Conservation (phyloP, 768 basidiomycete genomes). For the Candolleomyces aberdarensis region DNA sequence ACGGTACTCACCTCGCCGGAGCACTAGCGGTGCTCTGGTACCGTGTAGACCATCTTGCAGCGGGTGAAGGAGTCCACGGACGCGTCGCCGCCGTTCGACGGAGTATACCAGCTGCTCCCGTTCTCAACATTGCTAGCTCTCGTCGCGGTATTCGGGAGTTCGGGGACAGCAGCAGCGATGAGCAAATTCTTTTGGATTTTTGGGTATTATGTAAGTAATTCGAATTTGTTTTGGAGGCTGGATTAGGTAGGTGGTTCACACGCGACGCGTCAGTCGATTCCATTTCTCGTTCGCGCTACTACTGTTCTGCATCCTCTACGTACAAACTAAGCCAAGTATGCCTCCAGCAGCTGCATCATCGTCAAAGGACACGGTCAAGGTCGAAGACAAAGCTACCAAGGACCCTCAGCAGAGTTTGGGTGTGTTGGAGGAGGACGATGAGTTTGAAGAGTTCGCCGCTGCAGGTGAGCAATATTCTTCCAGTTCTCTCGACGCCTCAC, state of each 20-base stretch:
- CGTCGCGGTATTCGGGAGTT: neutral
- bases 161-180: neutral
- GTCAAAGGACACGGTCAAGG: constrained; percentile 3
- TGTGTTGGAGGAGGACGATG: constrained; percentile 95
- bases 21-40: neutral
- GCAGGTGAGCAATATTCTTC: no score
- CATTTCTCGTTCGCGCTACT: no score
- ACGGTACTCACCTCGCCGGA: neutral
- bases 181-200: neutral
- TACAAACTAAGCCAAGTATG: neutral
- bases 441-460: constrained; percentile 90
- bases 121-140: neutral
- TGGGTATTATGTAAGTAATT: neutral
- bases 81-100: neutral
- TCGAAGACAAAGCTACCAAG: neutral
- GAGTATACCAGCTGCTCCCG: neutral
- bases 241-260: neutral
- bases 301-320: neutral
- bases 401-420: constrained; percentile 46
- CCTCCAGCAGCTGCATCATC: constrained; percentile 2
- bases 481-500: no score
- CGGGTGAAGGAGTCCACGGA: neutral
- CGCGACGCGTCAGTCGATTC: constrained; percentile 3
- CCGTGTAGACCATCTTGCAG: constrained; percentile 2
- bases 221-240: neutral